These are phyloP conservation scores for Xylaria sp. DNA, from an alignment of 2,329 filamentous ascomycete genomes.

Conservation along the genomic window DNA sequence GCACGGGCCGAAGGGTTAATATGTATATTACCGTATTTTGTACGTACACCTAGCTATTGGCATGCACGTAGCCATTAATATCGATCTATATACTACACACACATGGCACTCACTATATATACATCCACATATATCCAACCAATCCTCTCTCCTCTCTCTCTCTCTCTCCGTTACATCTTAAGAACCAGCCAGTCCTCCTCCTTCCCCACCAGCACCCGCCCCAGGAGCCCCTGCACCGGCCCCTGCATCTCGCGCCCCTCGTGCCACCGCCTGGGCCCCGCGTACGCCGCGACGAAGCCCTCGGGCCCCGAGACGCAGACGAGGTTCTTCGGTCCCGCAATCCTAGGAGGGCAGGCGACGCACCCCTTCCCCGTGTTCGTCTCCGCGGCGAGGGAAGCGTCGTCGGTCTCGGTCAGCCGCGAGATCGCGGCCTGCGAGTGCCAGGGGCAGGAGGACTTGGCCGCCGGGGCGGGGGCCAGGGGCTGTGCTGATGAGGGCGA, in stretches of 20 bases:
- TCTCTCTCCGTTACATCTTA: conserved; percentile 35
- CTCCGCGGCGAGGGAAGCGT: conserved; percentile 36
- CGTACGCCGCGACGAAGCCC: conserved; percentile 81
- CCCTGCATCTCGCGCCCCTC: conserved; percentile 76
- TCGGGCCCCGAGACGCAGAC: conserved; percentile 90
- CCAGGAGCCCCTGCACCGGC: conserved; percentile 68
- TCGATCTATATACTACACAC: conserved; percentile 20
- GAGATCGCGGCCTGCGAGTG: conserved; percentile 30
- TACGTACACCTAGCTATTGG: too few species aligned
- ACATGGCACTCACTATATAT: not conserved
- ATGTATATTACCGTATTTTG: too few species aligned
- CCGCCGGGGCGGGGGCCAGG: conserved; percentile 22
- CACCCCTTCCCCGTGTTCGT: conserved; percentile 22
- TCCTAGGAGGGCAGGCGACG: not conserved
- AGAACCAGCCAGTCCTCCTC: conserved; percentile 37
- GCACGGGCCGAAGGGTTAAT: too few species aligned
- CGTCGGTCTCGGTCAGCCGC: conserved; percentile 31
- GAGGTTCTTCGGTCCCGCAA: conserved; percentile 60
- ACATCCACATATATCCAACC: not conserved
- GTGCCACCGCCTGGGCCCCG: conserved; percentile 78
- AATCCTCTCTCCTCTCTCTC: not conserved
- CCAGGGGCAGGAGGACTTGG: conserved; percentile 32
- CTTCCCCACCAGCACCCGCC: conserved; percentile 56
- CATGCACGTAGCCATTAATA: too few species aligned
- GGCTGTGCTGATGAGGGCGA: conserved; percentile 10